Evolutionary conservation across 2,329 filamentous ascomycete genomes (phyloP).

Genomic region (Colletotrichum sp.): DNA sequence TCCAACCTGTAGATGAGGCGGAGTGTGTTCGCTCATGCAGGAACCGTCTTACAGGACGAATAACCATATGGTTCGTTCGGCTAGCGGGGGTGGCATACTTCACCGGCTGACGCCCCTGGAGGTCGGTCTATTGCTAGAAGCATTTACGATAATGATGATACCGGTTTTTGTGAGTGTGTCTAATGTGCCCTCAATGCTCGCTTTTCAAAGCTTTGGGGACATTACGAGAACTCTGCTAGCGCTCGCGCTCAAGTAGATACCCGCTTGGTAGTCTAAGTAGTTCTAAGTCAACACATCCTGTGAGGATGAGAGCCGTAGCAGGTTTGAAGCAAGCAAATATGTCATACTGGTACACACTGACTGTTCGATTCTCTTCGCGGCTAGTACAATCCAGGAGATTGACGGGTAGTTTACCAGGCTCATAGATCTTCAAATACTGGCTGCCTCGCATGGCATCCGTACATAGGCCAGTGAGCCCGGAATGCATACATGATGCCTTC

Average conservation of each 20-base stretch:
- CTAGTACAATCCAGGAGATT: neutral
- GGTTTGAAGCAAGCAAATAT: too few species aligned
- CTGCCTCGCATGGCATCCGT: neutral
- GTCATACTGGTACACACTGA: neutral
- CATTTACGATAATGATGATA: neutral
- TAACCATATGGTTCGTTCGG: neutral
- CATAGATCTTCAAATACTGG: too few species aligned
- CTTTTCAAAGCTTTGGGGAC: neutral
- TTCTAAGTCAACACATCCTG: neutral
- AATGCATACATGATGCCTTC: neutral
- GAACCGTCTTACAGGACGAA: neutral
- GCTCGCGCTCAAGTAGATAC: neutral
- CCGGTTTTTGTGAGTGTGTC: neutral
- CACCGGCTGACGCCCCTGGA: neutral
- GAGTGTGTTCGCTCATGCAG: neutral
- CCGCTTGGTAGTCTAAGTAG: neutral
- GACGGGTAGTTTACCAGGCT: too few species aligned
- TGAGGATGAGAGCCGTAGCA: too few species aligned
- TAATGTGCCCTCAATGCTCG: neutral
- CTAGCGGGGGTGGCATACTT: neutral
- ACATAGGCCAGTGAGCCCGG: neutral
- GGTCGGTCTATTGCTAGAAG: neutral
- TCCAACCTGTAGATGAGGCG: neutral
- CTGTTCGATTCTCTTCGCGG: neutral
- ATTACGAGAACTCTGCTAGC: neutral